phyloP scores from a whole-genome alignment of 208 protist species.

The Naegleria lovaniensis region DNA sequence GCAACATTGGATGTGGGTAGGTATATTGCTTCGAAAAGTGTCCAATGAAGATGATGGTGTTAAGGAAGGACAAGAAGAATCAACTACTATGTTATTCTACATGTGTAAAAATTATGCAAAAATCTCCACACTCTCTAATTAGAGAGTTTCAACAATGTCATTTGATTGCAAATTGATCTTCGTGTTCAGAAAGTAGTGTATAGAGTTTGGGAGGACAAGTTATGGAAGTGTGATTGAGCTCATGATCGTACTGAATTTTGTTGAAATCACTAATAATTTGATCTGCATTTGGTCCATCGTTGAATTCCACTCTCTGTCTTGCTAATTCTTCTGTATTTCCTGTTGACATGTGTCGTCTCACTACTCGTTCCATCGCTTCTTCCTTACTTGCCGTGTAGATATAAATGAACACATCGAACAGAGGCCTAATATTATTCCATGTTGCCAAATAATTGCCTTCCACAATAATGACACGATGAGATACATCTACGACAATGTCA shows the following conservation, averaged over 20 bases:
- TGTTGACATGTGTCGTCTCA: neutral
- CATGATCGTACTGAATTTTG: neutral
- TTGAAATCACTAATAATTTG: neutral
- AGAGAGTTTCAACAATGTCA: no score
- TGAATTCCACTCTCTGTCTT: neutral
- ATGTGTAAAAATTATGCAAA: no score
- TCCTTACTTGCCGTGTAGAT: neutral
- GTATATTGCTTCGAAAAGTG: no score
- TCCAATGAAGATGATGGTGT: no score
- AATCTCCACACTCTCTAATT: no score
- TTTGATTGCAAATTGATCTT: neutral
- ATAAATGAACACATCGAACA: neutral
- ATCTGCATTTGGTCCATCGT: slow-evolving; percentile 2
- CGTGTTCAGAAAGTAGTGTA: neutral
- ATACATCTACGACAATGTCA: neutral
- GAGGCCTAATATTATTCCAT: neutral
- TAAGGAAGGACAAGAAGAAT: no score
- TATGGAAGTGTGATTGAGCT: neutral
- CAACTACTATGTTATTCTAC: no score
- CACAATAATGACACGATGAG: neutral
- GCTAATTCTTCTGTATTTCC: neutral
- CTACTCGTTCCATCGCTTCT: slow-evolving; percentile 19
- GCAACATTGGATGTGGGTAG: no score
- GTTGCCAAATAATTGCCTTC: slow-evolving; percentile 18
- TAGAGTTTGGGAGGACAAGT: neutral